phyloP scores from a whole-genome alignment of 1,284 basidiomycete genomes.

The Puccinia triticina region DNA sequence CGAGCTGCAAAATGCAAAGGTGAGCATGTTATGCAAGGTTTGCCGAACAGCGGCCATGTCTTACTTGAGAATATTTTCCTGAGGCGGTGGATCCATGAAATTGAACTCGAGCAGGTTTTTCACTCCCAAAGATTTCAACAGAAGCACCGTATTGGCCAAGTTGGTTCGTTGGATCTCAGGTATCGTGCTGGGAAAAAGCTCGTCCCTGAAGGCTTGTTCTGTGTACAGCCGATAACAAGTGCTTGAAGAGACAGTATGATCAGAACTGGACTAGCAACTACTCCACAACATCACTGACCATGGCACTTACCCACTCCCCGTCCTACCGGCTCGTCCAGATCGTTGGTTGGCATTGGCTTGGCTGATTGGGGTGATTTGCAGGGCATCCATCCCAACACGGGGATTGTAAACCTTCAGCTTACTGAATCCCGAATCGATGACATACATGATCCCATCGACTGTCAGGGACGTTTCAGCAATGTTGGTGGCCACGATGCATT shows the following conservation, averaged over 20 bases:
- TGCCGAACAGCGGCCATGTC: background rate
- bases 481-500: slow-evolving; percentile 97
- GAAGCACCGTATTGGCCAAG: slow-evolving; percentile 89
- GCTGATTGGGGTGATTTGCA: slow-evolving; percentile 96
- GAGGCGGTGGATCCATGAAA: slow-evolving; percentile 92
- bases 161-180: slow-evolving; percentile 99
- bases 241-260: slow-evolving; percentile 57
- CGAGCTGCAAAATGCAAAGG: slow-evolving; percentile 78
- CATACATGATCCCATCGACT: slow-evolving; percentile 97
- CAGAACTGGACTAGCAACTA: background rate
- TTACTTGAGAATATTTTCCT: slow-evolving; percentile 61
- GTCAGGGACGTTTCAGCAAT: slow-evolving; percentile 97
- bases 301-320: slow-evolving; percentile 69
- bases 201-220: slow-evolving; percentile 92
- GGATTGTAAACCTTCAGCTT: slow-evolving; percentile 99
- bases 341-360: slow-evolving; percentile 96
- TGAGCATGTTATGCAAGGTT: slow-evolving; percentile 66
- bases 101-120: slow-evolving; percentile 95
- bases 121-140: slow-evolving; percentile 91
- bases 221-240: slow-evolving; percentile 96
- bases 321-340: slow-evolving; percentile 92
- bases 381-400: slow-evolving; percentile 97
- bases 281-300: background rate
- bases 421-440: slow-evolving; percentile 93
- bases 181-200: slow-evolving; percentile 93